Conservation (phyloP, 2,329 filamentous ascomycete genomes). For the Fusarium haematococcum region DNA sequence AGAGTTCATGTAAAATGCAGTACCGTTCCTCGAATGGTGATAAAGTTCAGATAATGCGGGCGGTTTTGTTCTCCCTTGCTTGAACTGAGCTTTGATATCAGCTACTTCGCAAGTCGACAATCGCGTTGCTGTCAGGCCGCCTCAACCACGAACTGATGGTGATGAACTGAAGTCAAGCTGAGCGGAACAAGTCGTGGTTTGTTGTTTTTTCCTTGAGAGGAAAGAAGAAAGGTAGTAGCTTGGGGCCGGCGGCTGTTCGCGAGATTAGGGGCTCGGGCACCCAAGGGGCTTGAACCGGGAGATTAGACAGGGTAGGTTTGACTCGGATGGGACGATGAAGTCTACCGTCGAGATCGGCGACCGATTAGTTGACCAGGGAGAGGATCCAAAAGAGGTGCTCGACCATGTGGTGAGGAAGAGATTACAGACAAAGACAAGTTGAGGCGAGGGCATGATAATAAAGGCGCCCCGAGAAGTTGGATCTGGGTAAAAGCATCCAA, state of each 20-base stretch:
- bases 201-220: conserved; percentile 29
- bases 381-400: conserved; percentile 5
- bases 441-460: conserved; percentile 38
- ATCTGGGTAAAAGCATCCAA: conserved; percentile 23
- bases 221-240: conserved; percentile 31
- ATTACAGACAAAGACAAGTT: conserved; percentile 16
- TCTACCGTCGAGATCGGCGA: conserved; percentile 19
- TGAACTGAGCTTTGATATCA: conserved; percentile 6
- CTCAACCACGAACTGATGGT: neutral
- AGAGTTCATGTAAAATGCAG: conserved; percentile 36
- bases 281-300: conserved; percentile 42
- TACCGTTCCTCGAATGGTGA: conserved; percentile 21
- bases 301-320: conserved; percentile 39
- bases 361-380: conserved; percentile 8
- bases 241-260: conserved; percentile 30
- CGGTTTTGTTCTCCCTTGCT: conserved; percentile 3
- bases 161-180: conserved; percentile 8
- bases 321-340: conserved; percentile 30
- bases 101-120: conserved; percentile 21
- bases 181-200: conserved; percentile 21
- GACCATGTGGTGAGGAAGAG: conserved; percentile 2
- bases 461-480: conserved; percentile 33
- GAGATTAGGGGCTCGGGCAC: conserved; percentile 45
- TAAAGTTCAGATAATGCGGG: conserved; percentile 10
- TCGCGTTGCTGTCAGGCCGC: neutral